Conservation (phyloP, 345 rosid species). For the Salix caprea region DNA sequence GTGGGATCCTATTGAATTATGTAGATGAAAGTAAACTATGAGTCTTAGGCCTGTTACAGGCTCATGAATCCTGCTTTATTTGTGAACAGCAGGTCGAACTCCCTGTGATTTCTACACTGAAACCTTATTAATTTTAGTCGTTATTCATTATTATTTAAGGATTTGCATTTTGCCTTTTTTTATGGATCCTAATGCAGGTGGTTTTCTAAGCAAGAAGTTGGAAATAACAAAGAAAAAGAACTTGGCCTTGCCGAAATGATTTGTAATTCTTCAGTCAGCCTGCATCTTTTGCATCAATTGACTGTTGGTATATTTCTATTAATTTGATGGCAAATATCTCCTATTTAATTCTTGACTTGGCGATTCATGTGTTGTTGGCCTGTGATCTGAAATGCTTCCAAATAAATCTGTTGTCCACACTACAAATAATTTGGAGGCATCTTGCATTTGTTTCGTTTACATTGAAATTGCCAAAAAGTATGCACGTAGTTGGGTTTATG, state of each 20-base stretch:
- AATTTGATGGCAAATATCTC: background rate
- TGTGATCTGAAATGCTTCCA: background rate
- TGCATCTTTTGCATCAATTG: background rate
- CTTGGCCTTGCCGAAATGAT: constrained; percentile 33
- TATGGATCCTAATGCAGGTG: constrained; percentile 33
- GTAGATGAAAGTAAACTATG: background rate
- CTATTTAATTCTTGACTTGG: background rate
- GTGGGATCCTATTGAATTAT: background rate
- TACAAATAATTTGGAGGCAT: no score
- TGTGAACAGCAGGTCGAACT: background rate
- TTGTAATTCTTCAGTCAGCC: background rate
- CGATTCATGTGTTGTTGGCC: background rate
- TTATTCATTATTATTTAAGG: background rate
- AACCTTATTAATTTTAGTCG: background rate
- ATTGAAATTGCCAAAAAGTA: no score
- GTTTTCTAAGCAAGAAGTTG: constrained; percentile 36
- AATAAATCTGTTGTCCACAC: background rate
- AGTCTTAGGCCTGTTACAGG: background rate
- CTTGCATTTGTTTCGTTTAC: no score
- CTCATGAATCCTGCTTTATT: background rate
- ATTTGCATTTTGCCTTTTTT: background rate
- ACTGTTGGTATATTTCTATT: background rate
- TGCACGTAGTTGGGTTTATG: no score
- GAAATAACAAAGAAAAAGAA: constrained; percentile 23
- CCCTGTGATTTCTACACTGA: background rate